Evolutionary conservation across 106 monocot species (phyloP), one percentile per base, ranked within the genome.

Genomic region (Dactylorhiza incarnata): DNA sequence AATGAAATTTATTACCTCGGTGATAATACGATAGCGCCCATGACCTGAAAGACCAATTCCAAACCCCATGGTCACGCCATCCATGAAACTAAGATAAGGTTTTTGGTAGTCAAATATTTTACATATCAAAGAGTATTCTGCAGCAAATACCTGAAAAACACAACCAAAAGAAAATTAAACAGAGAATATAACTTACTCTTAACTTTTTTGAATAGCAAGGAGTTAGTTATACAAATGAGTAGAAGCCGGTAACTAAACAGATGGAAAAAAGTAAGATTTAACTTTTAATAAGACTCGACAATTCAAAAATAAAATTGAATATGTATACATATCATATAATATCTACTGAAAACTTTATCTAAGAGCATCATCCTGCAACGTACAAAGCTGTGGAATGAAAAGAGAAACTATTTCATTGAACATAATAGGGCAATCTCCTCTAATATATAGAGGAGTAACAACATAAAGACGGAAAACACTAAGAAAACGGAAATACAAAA

Each of bases 11-110:
- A 17, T 20, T 87, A 94, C 97, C 93, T 97, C 97, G n/a, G 97
- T 97, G 55, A 97, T 84, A 74, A 97, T 81, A 56, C 94, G 85
- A 29, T 89, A 97, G 49, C 84, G 87, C 37, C 91, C 97, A 88
- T 97, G 97, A n/a, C 97, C 89, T 74, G 97, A 97, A 22, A 97
- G 73, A 22, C 97, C 97, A 82, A 97, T 97, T 74, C 97, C 97
- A 85, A 97, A 97, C 17, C 97, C 97, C 94, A 97, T 97, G 12
- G 97, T 97, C 58, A 97, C 96, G 48, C 97, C 97, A 86, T 94
- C 97, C 97, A 94, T 97, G 53, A 97, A 83, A 85, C 86, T 85
- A 67, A 97, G 86, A 82, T 87, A 94, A 73, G 97, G 97, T 37
- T 91, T 97, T 75, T 78, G 76, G 74, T 89, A 97, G 25, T 83